Percentiles rank a stretch among this genome's conserved stretches.
These are phyloP conservation scores for Agaricales sp. DNA, from an alignment of 1,284 basidiomycete species.

Conservation along the genomic window DNA sequence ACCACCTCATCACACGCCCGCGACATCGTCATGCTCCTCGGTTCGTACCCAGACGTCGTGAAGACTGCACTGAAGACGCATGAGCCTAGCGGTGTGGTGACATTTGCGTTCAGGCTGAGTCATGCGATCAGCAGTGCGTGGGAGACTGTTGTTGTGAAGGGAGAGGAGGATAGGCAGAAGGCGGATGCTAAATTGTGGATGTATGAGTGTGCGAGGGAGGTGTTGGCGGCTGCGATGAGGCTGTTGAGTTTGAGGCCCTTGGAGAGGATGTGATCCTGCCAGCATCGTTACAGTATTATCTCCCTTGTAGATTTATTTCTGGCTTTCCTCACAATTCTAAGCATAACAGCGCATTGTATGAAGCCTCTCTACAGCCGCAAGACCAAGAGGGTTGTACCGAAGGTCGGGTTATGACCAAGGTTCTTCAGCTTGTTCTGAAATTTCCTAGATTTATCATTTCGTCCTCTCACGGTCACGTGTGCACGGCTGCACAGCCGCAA, in stretches of 20 bases:
- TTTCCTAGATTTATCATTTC: no score
- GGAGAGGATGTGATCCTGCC: conserved; percentile 87
- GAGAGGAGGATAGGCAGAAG: conserved; percentile 67
- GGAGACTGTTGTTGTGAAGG: conserved; percentile 81
- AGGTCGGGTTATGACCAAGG: no score
- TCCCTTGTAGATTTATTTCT: no score
- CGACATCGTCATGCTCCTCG: conserved; percentile 82
- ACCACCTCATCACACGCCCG: conserved; percentile 66
- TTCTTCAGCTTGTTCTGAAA: no score
- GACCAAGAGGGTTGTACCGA: no score
- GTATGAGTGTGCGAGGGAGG: conserved; percentile 83
- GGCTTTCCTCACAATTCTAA: no score
- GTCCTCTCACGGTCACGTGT: no score
- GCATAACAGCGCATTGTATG: no score
- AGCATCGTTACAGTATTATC: no score
- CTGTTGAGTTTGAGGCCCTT: conserved; percentile 84
- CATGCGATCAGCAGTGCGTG: conserved; percentile 84
- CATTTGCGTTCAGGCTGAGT: conserved; percentile 65
- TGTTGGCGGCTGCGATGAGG: conserved; percentile 80
- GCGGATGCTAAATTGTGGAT: conserved; percentile 87
- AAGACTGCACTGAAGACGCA: conserved; percentile 76
- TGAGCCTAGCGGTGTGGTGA: conserved; percentile 87
- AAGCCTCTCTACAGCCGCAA: no score
- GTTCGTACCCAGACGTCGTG: conserved; percentile 87
- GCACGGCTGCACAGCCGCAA: no score